phyloP scores from a whole-genome alignment of 2,329 filamentous ascomycete genomes.

The Colletotrichum theobromicola region DNA sequence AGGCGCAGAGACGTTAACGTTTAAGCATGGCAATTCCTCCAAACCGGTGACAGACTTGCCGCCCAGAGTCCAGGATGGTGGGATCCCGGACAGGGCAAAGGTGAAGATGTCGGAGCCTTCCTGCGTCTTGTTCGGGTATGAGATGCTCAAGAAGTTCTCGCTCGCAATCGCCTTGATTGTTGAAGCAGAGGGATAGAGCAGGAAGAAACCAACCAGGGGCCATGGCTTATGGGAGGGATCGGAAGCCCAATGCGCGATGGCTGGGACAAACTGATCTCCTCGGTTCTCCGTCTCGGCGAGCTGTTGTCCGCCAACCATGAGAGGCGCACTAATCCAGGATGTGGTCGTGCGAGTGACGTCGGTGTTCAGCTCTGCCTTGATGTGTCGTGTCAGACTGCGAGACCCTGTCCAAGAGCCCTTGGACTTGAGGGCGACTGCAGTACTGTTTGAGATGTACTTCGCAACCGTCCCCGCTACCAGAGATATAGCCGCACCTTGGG shows the following conservation, averaged over 20 bases:
- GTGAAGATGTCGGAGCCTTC: conserved; percentile 42
- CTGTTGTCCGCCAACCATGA: conserved; percentile 47
- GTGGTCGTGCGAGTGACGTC: conserved; percentile 36
- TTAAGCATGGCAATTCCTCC: conserved; percentile 42
- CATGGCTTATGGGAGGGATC: conserved; percentile 42
- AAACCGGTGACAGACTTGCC: conserved; percentile 35
- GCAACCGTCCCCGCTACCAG: conserved; percentile 39
- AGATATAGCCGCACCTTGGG: conserved; percentile 44
- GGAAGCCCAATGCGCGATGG: conserved; percentile 50
- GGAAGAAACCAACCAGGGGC: conserved; percentile 44
- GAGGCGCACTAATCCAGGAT: conserved; percentile 44
- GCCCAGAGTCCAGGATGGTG: conserved; percentile 41
- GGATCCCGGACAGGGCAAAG: conserved; percentile 41
- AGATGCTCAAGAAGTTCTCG: conserved; percentile 34
- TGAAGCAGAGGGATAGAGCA: conserved; percentile 46
- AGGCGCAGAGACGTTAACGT: conserved; percentile 39
- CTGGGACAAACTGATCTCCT: conserved; percentile 46
- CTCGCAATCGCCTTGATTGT: conserved; percentile 44
- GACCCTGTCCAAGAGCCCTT: conserved; percentile 36
- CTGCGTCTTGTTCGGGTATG: conserved; percentile 46
- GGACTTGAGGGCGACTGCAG: conserved; percentile 32
- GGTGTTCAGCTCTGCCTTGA: conserved; percentile 37
- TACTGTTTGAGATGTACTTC: conserved; percentile 30
- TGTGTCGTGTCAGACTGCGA: conserved; percentile 38
- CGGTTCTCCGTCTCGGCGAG: conserved; percentile 41